These are phyloP conservation scores for Phytophthora sp. DNA, from an alignment of 352 stramenopile genomes.

Conservation along the genomic window DNA sequence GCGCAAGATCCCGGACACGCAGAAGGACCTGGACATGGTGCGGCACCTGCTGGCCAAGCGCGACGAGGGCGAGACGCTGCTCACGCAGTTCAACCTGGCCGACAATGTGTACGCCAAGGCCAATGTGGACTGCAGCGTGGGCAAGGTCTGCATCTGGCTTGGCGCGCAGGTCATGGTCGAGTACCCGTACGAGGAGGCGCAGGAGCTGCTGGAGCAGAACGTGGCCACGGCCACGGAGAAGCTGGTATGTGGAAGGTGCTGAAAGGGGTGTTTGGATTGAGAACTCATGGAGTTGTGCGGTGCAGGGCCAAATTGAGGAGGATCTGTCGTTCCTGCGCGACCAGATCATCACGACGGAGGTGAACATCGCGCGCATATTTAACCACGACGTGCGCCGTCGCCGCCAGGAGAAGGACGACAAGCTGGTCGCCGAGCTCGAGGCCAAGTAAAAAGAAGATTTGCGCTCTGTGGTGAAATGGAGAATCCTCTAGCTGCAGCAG, in stretches of 20 bases:
- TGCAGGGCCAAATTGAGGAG: constrained; percentile 79
- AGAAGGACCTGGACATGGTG: constrained; percentile 76
- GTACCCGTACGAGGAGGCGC: constrained; percentile 97
- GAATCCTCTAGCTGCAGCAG: constrained; percentile 10
- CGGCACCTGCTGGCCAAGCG: constrained; percentile 61
- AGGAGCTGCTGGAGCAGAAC: constrained; percentile 88
- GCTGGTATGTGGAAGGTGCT: constrained; percentile 43
- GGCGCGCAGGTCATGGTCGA: constrained; percentile 98
- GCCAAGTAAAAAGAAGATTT: constrained; percentile 48
- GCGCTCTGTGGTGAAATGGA: background rate
- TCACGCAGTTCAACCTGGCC: constrained; percentile 94
- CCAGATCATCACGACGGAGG: constrained; percentile 98
- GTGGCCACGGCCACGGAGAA: constrained; percentile 71
- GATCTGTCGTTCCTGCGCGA: constrained; percentile 95
- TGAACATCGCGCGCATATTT: constrained; percentile 97
- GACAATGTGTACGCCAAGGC: constrained; percentile 97
- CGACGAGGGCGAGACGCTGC: constrained; percentile 80
- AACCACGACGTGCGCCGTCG: constrained; percentile 96
- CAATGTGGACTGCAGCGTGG: constrained; percentile 87
- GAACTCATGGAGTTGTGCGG: background rate
- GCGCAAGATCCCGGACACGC: constrained; percentile 92
- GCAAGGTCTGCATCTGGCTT: constrained; percentile 97
- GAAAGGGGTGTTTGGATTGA: background rate
- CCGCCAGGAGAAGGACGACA: constrained; percentile 77
- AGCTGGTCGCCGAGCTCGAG: constrained; percentile 64